Conservation (phyloP, 768 basidiomycete species). For the Inosperma sp. region DNA sequence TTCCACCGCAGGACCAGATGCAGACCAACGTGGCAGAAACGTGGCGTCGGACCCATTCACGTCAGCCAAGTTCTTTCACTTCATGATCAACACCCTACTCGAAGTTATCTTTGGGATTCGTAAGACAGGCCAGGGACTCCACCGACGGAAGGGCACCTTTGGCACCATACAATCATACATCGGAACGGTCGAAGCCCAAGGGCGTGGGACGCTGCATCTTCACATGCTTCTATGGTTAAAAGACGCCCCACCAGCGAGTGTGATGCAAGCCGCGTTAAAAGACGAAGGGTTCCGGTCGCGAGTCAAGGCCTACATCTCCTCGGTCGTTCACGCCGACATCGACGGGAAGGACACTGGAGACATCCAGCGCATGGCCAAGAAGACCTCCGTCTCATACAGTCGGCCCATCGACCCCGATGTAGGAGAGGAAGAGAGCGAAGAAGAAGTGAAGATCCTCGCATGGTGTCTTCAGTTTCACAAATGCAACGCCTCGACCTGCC, state of each 20-base stretch:
- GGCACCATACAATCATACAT: conserved; percentile 31
- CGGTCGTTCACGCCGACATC: conserved; percentile 31
- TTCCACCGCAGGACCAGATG: conserved; percentile 1
- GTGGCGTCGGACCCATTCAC: not conserved
- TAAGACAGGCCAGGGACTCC: conserved; percentile 7
- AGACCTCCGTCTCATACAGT: conserved; percentile 27
- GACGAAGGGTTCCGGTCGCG: conserved; percentile 24
- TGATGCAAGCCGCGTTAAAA: conserved; percentile 21
- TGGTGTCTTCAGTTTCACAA: conserved; percentile 31
- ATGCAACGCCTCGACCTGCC: conserved; percentile 25
- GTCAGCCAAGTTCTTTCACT: not conserved
- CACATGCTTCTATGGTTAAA: conserved; percentile 38
- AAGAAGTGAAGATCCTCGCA: conserved; percentile 20
- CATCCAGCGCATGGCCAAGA: conserved; percentile 16
- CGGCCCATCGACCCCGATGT: conserved; percentile 31
- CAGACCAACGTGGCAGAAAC: conserved; percentile 4
- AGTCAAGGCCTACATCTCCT: conserved; percentile 27
- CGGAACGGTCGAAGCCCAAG: conserved; percentile 40
- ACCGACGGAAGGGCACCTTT: conserved; percentile 27
- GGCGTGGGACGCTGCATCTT: conserved; percentile 36
- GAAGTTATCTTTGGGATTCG: conserved; percentile 31
- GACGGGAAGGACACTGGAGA: conserved; percentile 10
- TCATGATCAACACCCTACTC: conserved; percentile 27
- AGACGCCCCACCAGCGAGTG: conserved; percentile 22
- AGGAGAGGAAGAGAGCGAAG: not conserved